phyloP scores from a whole-genome alignment of 495 filamentous ascomycete genomes.

The Clohesyomyces aquaticus region DNA sequence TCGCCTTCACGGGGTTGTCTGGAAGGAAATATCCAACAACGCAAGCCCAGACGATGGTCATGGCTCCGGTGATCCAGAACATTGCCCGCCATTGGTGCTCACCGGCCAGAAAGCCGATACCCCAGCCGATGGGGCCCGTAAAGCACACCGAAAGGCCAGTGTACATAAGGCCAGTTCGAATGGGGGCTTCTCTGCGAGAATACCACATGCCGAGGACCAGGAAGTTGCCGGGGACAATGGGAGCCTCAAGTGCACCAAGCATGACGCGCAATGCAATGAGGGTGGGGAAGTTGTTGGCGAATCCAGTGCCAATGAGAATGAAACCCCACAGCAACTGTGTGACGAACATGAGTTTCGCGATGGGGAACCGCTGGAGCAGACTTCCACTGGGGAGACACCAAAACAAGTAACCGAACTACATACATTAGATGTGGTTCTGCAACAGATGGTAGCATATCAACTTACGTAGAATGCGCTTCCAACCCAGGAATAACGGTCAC shows the following conservation, averaged over 20 bases:
- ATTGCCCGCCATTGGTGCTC: slow-evolving; percentile 36
- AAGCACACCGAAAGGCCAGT: slow-evolving; percentile 43
- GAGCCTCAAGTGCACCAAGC: slow-evolving; percentile 60
- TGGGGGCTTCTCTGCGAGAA: slow-evolving; percentile 60
- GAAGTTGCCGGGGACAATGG: slow-evolving; percentile 44
- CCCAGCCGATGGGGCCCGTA: slow-evolving; percentile 60
- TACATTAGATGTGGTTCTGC: not conserved
- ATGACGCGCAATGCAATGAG: slow-evolving; percentile 63
- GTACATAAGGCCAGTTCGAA: slow-evolving; percentile 64
- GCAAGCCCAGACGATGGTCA: slow-evolving; percentile 52
- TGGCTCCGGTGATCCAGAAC: slow-evolving; percentile 49
- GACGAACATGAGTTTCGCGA: slow-evolving; percentile 59
- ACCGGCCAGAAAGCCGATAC: slow-evolving; percentile 44
- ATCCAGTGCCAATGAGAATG: slow-evolving; percentile 60
- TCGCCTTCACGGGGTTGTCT: slow-evolving; percentile 59
- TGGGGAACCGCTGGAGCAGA: slow-evolving; percentile 60
- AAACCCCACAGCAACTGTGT: slow-evolving; percentile 66
- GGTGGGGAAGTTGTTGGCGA: slow-evolving; percentile 57
- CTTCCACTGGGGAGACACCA: slow-evolving; percentile 55
- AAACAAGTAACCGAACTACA: slow-evolving; percentile 62
- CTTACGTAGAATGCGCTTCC: slow-evolving; percentile 75
- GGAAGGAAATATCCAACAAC: slow-evolving; percentile 46
- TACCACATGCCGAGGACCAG: slow-evolving; percentile 55
- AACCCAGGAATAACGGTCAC: slow-evolving; percentile 67
- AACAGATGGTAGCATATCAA: not conserved